Evolutionary conservation across 1,284 basidiomycete species (phyloP).

Genomic region (Trichosporon faecale): DNA sequence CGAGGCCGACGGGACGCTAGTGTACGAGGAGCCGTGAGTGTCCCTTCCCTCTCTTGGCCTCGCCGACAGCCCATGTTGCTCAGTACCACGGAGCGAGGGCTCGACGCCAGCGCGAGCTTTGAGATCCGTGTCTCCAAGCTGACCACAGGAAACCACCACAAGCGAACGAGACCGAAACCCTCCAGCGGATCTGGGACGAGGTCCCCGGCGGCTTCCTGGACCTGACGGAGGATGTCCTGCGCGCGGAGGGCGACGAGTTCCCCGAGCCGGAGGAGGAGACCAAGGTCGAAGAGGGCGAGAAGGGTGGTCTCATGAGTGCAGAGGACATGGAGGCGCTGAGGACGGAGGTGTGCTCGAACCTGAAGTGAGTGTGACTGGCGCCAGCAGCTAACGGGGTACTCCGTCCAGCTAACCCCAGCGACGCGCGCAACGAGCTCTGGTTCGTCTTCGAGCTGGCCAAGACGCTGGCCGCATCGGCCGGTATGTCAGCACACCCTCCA

Average conservation of each 20-base stretch:
- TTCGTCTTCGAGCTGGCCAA: slow-evolving; percentile 44
- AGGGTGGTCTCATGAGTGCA: slow-evolving; percentile 30
- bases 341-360: slow-evolving; percentile 32
- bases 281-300: slow-evolving; percentile 19
- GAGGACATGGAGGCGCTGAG: slow-evolving; percentile 46
- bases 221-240: slow-evolving; percentile 34
- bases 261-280: slow-evolving; percentile 17
- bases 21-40: slow-evolving; percentile 36
- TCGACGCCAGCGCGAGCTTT: no score
- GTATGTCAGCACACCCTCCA: slow-evolving; percentile 36
- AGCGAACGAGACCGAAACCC: slow-evolving; percentile 36
- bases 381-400: not conserved
- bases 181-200: slow-evolving; percentile 46
- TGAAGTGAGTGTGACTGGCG: slow-evolving; percentile 34
- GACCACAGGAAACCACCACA: slow-evolving; percentile 21
- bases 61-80: no score
- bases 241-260: slow-evolving; percentile 18
- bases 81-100: no score
- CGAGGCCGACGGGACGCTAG: slow-evolving; percentile 33
- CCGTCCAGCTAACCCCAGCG: slow-evolving; percentile 22
- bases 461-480: slow-evolving; percentile 32
- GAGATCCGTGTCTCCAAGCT: not conserved
- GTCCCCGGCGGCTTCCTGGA: slow-evolving; percentile 44
- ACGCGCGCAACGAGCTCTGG: slow-evolving; percentile 49
- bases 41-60: not conserved